Evolutionary conservation across 768 basidiomycete species (phyloP).

Genomic region (Podaxis sp.): DNA sequence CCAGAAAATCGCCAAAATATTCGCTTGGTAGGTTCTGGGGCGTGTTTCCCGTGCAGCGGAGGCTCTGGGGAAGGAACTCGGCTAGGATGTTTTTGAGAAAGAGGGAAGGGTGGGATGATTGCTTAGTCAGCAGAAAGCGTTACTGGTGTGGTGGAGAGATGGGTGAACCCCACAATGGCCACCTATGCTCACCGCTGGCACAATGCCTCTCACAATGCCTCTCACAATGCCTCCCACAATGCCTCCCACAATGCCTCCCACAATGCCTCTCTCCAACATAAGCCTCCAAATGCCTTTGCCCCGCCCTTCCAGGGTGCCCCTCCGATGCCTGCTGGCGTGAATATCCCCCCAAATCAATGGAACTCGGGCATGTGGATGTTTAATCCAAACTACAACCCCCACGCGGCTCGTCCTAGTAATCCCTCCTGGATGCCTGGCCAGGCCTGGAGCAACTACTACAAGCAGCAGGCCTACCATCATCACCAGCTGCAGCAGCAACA

Average conservation of each 20-base stretch:
- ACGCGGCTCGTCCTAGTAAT: constrained; percentile 20
- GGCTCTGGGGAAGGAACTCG: too few species aligned
- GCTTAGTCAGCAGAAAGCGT: neutral
- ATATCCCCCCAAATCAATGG: constrained; percentile 45
- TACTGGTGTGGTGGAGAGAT: neutral
- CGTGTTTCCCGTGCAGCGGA: too few species aligned
- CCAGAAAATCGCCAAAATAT: neutral
- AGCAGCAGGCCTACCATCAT: constrained; percentile 9
- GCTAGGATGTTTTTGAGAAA: too few species aligned
- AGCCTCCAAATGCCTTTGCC: constrained; percentile 10
- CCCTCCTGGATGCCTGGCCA: constrained; percentile 35
- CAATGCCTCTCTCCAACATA: neutral
- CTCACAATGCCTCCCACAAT: neutral
- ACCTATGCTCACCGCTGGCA: constrained; percentile 4
- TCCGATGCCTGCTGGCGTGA: constrained; percentile 47
- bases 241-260: neutral
- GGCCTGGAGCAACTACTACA: constrained; percentile 26
- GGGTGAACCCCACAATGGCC: neutral
- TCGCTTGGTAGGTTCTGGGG: neutral
- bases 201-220: neutral
- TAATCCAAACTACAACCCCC: constrained; percentile 37
- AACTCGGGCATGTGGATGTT: constrained; percentile 48
- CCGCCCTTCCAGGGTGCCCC: constrained; percentile 47
- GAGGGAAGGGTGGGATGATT: neutral
- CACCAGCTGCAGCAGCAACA: constrained; percentile 22